Evolutionary conservation across 331 rosid genomes (phyloP), one percentile per base, ranked within the genome.

Genomic region (Prunus yedoensis): DNA sequence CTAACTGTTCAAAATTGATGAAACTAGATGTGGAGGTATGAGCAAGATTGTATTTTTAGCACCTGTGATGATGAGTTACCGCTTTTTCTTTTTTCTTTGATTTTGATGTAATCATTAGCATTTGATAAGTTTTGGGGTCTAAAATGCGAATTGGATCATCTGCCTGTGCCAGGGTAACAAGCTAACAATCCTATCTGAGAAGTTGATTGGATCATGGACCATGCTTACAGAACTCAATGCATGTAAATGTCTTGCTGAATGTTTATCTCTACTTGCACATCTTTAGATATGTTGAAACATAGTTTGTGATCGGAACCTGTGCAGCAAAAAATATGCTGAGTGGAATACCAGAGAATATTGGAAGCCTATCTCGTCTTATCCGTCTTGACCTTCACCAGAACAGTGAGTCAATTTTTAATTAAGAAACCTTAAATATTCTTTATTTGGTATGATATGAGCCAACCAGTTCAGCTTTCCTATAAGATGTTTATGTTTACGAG

Each of bases 1-100:
- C 84, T 21, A 85, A 87, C 74, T 94, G 97, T 85, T 88, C 93
- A 58, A 94, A 91, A 81, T 78, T 94, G 90, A 82, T 78, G 68
- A 94, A 94, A 82, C 83, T 94, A 72, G 97, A 94, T 65, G 75
- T 91, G 88, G 98, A 91, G 98, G 98, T 94, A 77, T 63, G 72
- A 57, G 71, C 52, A 63, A 75, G 71, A 75, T 70, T 76, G 68
- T 74, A 57, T 45, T 70, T 75, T 74, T 74, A 46, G 52, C 66
- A 38, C 20, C 46, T 51, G 61, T 14, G 50, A 68, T 61, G 54
- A 62, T 57, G 64, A 66, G 46, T 43, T 61, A 58, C 38, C 28
- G 4, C 4, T n/a, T 13, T 57, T 14, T 54, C 2, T 14, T 13
- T 7, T 7, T 49, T 16, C 5, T 54, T 30, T 57, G 13, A 80